A percentile compares a stretch with the other conserved stretches of the same genome.
phyloP scores from a whole-genome alignment of 129 eudicot genomes.

The Saposhnikovia divaricata region DNA sequence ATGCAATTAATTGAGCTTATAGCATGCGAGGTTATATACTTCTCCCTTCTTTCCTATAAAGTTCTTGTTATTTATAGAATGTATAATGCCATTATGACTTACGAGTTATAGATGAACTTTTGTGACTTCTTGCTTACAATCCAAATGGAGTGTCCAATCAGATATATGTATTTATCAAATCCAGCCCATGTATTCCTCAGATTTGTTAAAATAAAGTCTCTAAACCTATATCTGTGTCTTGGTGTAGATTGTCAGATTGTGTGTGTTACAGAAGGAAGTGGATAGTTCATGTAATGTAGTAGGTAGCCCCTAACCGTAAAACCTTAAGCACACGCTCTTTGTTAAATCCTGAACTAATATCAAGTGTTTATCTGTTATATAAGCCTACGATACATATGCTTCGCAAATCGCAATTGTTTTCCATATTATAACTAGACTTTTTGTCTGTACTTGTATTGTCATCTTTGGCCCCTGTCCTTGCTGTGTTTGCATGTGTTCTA shows the following conservation, averaged over 20 bases:
- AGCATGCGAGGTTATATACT: constrained; percentile 54
- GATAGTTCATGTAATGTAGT: not conserved
- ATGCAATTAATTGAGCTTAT: constrained; percentile 81
- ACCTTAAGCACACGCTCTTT: not conserved
- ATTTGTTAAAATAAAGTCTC: not conserved
- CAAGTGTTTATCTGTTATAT: not conserved
- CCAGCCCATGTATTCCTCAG: not conserved
- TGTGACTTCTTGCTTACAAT: not conserved
- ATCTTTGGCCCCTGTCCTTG: not conserved
- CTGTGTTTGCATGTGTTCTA: not conserved
- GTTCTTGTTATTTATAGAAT: not conserved
- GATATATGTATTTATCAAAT: not conserved
- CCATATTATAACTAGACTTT: not conserved
- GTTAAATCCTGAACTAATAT: not conserved
- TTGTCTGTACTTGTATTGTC: not conserved
- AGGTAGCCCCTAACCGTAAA: not conserved
- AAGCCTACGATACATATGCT: not conserved
- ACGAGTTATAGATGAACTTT: not conserved
- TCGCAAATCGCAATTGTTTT: not conserved
- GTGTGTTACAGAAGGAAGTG: not conserved
- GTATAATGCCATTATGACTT: not conserved
- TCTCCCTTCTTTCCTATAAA: not conserved
- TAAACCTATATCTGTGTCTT: not conserved
- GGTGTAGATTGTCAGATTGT: not conserved
- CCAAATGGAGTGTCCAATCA: not conserved